Base-by-base conservation (phyloP, 176 grass and related monocot species). In the Urochloa ruziziensis region DNA sequence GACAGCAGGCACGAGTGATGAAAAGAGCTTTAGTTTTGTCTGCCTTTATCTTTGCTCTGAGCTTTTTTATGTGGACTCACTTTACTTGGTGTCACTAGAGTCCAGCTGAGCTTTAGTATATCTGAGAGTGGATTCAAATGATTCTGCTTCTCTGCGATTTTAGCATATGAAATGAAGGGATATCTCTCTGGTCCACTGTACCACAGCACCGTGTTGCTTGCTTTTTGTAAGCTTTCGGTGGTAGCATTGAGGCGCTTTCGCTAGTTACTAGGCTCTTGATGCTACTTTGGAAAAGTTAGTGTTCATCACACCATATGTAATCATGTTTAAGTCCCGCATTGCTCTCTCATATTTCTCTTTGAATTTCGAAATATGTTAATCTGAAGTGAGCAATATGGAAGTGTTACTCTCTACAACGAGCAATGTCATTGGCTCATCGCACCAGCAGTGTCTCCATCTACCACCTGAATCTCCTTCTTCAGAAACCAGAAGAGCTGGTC, bases 41-140 rank as follows among this genome's bases (percentile, higher is more conserved):
- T 65, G 40, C 56, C 83, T 90, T 86, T 90, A 58, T 70, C 71
- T 82, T 82, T 80, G 44, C 59, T 62, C 23, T 37, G 25, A 43
- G 53, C 85, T 80, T 89, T 89, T 89, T 62, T 70, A 42, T 63
- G 77, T 70, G 88, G 70, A 29, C 21, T 77, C 56, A 6, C 88
- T 83, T 90, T 86, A 33, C 18, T 81, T 67, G 10, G 34, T 42
- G 67, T 54, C 80, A 65, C 74, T n/a, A 46, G 36, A 19, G 33
- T 30, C 29, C 63, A 70, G 73, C 62, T 70, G 76, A 42, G 30
- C 80, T 76, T 72, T 58, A 86, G 78, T 59, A 73, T 82, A 82
- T 82, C 53, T 52, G 62, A 35, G 70, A 90, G 73, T 77, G 65
- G 83, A 77, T 90, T 78, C 83, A 90, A 82, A 86, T 86, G 79